Evolutionary conservation across 2,329 filamentous ascomycete species (phyloP).

Genomic region (Pseudocercospora cruenta): DNA sequence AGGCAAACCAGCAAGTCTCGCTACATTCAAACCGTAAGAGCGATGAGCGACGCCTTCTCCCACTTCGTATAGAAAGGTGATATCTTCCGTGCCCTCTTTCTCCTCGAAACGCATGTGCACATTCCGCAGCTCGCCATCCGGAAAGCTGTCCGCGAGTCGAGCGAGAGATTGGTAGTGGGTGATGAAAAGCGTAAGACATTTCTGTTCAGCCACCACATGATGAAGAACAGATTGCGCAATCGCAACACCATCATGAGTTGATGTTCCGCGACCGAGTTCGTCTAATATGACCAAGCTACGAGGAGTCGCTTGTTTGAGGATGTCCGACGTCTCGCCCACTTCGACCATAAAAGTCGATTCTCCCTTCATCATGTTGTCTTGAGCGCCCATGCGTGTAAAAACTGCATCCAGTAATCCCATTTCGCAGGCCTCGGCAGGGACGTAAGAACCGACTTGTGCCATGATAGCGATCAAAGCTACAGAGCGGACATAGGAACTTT

Average conservation of each 20-base stretch:
- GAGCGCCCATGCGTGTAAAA: slow-evolving; percentile 92
- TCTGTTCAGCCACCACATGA: slow-evolving; percentile 74
- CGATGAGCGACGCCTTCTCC: slow-evolving; percentile 89
- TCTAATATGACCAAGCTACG: slow-evolving; percentile 88
- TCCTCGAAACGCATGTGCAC: slow-evolving; percentile 91
- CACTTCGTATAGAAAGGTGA: slow-evolving; percentile 94
- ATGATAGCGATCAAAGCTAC: slow-evolving; percentile 91
- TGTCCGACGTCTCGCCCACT: slow-evolving; percentile 86
- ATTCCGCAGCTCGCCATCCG: slow-evolving; percentile 73
- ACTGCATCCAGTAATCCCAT: slow-evolving; percentile 89
- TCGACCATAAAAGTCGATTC: slow-evolving; percentile 99
- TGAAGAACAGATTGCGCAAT: slow-evolving; percentile 92
- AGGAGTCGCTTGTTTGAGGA: slow-evolving; percentile 84
- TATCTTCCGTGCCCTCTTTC: slow-evolving; percentile 66
- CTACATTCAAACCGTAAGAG: slow-evolving; percentile 93
- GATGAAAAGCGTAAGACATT: slow-evolving; percentile 88
- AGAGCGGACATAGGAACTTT: slow-evolving; percentile 94
- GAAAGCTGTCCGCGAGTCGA: slow-evolving; percentile 72
- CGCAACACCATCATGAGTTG: slow-evolving; percentile 92
- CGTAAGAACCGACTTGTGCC: slow-evolving; percentile 91
- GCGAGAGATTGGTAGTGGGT: slow-evolving; percentile 92
- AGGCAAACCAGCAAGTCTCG: slow-evolving; percentile 80
- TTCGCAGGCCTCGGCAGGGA: slow-evolving; percentile 74
- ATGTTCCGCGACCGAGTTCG: slow-evolving; percentile 90
- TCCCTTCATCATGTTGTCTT: slow-evolving; percentile 92